Conservation (phyloP, 305 asterid species). For the Solanum chacoense region DNA sequence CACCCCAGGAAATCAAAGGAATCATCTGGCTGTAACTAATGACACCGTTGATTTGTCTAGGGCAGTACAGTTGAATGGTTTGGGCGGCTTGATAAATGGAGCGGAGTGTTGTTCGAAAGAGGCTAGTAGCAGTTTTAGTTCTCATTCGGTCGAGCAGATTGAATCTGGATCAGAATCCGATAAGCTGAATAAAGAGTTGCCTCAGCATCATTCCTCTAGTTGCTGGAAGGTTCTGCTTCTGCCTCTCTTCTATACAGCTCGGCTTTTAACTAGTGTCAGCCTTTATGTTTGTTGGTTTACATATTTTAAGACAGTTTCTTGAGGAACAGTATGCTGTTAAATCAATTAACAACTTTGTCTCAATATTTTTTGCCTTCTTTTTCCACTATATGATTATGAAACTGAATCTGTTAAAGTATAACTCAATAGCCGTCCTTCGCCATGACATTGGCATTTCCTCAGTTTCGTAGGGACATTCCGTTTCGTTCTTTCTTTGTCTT, state of each 20-base stretch:
- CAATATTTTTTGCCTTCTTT: neutral
- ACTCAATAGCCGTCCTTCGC: neutral
- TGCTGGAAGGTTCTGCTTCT: constrained; percentile 23
- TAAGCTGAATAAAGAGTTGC: constrained; percentile 15
- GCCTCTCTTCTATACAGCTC: neutral
- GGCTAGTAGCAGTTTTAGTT: constrained; percentile 35
- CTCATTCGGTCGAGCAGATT: constrained; percentile 46
- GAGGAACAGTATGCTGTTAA: neutral
- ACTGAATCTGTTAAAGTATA: neutral
- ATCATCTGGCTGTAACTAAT: constrained; percentile 7
- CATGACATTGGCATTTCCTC: neutral
- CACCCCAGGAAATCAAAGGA: constrained; percentile 10
- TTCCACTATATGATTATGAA: neutral
- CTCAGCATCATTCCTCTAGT: constrained; percentile 20
- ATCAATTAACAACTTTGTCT: neutral
- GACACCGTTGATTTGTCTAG: constrained; percentile 13
- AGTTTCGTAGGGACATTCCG: neutral
- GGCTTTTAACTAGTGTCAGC: neutral
- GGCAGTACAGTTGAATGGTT: constrained; percentile 24
- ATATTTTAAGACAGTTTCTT: neutral
- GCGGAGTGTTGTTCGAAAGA: constrained; percentile 41
- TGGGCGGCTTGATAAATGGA: constrained; percentile 19
- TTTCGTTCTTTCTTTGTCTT: neutral
- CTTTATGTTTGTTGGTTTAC: neutral
- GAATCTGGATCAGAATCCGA: constrained; percentile 34